Percentiles rank a stretch among this genome's conserved stretches.
Conservation (phyloP, 306 rosid genomes). For the Castanea mollissima region DNA sequence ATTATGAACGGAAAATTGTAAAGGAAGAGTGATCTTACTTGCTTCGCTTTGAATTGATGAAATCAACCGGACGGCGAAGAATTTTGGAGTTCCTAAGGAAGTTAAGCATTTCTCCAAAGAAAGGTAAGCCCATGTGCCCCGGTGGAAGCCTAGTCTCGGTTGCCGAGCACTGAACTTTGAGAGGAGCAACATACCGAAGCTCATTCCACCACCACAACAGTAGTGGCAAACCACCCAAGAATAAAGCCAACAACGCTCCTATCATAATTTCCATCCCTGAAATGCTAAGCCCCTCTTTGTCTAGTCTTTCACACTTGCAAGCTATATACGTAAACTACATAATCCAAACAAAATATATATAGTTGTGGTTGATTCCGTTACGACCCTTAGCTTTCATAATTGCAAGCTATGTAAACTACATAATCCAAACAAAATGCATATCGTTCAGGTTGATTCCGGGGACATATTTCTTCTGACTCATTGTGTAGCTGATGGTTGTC, state of each 20-base stretch:
- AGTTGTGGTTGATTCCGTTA: neutral
- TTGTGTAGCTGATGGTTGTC: too few species aligned
- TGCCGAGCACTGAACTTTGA: neutral
- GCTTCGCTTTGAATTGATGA: constrained; percentile 30
- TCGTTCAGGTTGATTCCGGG: too few species aligned
- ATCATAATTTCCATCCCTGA: too few species aligned
- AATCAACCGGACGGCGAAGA: constrained; percentile 39
- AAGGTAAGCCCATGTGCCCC: constrained; percentile 28
- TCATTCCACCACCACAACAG: constrained; percentile 34
- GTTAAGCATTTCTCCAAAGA: constrained; percentile 20
- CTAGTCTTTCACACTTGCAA: neutral
- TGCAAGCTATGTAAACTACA: too few species aligned
- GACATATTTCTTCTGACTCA: too few species aligned
- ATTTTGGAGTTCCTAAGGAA: constrained; percentile 52
- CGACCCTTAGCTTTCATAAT: too few species aligned
- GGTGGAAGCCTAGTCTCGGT: constrained; percentile 22
- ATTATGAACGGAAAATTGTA: too few species aligned
- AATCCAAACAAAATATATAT: neutral
- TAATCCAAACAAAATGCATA: too few species aligned
- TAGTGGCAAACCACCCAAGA: constrained; percentile 18
- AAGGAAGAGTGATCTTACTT: constrained; percentile 23
- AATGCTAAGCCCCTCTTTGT: too few species aligned
- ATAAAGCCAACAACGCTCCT: constrained; percentile 17
- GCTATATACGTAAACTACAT: too few species aligned
- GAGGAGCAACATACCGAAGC: constrained; percentile 22